phyloP scores from a whole-genome alignment of 257 asterid genomes.

The Penstemon barbatus region DNA sequence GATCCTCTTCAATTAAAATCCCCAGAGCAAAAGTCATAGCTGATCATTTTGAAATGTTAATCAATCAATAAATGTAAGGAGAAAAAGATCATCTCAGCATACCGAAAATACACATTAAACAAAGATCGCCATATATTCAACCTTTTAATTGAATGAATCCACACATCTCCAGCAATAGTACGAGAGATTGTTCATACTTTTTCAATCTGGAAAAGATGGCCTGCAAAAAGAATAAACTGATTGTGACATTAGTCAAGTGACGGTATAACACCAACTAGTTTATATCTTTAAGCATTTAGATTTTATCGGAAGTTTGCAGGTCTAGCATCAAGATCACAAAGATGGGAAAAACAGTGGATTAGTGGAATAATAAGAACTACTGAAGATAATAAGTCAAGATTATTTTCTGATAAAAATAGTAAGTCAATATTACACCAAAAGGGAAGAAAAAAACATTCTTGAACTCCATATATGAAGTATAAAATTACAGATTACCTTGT shows the following conservation, averaged over 20 bases:
- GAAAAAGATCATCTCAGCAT: not conserved
- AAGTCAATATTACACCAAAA: not conserved
- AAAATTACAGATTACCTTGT: constrained; percentile 3
- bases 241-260: not conserved
- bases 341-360: not conserved
- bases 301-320: not conserved
- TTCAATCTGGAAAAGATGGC: not conserved
- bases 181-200: constrained; percentile 3
- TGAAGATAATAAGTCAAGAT: too few relatives aligned
- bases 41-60: constrained; percentile 2
- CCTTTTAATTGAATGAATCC: not conserved
- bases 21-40: not conserved
- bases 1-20: too few relatives aligned
- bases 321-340: not conserved
- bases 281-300: not conserved
- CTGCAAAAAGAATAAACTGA: constrained; percentile 10
- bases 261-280: not conserved
- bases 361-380: not conserved
- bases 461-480: constrained; percentile 15
- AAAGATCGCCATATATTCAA: not conserved
- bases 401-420: not conserved
- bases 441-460: not conserved
- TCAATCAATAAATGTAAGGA: constrained; percentile 1
- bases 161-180: constrained; percentile 16
- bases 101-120: not conserved